Conservation (phyloP, 768 basidiomycete species). For the Suillus variegatus region DNA sequence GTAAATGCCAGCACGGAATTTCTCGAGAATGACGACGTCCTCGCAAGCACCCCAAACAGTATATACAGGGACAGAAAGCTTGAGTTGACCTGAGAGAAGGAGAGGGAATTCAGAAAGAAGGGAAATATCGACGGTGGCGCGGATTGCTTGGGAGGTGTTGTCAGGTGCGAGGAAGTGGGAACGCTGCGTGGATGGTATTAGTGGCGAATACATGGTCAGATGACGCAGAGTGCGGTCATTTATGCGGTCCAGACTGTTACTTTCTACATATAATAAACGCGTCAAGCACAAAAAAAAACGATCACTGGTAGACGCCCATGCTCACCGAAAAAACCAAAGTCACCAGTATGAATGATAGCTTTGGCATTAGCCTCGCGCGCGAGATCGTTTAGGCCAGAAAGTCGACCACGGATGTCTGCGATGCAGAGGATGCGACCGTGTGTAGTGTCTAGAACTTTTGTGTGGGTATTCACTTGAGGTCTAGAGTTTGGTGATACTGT, state of each 20-base stretch:
- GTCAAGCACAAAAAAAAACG: slow-evolving; percentile 14
- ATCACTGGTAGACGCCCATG: slow-evolving; percentile 12
- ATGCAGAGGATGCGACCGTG: slow-evolving; percentile 91
- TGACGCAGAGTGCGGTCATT: slow-evolving; percentile 96
- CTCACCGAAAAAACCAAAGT: slow-evolving; percentile 97
- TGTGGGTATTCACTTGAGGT: slow-evolving; percentile 66
- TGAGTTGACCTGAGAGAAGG: slow-evolving; percentile 86
- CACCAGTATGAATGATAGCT: slow-evolving; percentile 96
- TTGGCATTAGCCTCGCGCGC: slow-evolving; percentile 86
- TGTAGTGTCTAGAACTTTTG: slow-evolving; percentile 75
- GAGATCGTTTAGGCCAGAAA: slow-evolving; percentile 87
- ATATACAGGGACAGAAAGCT: slow-evolving; percentile 90
- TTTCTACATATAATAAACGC: slow-evolving; percentile 48
- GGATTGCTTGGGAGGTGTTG: slow-evolving; percentile 66
- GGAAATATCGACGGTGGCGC: slow-evolving; percentile 71
- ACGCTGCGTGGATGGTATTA: slow-evolving; percentile 83
- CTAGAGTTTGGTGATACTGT: slow-evolving; percentile 57
- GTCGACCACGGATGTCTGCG: slow-evolving; percentile 89
- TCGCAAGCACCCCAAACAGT: slow-evolving; percentile 98
- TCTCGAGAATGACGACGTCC: slow-evolving; percentile 91
- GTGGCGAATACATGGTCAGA: slow-evolving; percentile 93
- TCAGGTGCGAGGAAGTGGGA: slow-evolving; percentile 75
- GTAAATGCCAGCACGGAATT: slow-evolving; percentile 83
- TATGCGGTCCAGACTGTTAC: slow-evolving; percentile 81
- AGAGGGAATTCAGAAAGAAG: slow-evolving; percentile 94